These are phyloP conservation scores for Homolaphlyctis polyrhiza DNA, from an alignment of 371 early-diverging fungal genomes.

Conservation along the genomic window DNA sequence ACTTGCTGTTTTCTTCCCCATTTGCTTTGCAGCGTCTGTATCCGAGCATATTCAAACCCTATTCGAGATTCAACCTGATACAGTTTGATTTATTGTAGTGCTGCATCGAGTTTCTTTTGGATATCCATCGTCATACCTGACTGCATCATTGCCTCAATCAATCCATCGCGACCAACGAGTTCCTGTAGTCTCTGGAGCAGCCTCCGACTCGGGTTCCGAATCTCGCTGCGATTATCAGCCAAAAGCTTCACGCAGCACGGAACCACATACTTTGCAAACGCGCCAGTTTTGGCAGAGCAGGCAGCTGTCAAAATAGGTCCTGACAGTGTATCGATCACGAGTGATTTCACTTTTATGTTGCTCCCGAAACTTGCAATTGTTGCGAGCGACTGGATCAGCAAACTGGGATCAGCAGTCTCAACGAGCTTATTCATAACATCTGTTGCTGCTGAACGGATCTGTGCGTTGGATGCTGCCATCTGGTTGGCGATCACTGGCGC, in stretches of 20 bases:
- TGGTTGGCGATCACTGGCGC: constrained; percentile 7
- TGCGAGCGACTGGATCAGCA: constrained; percentile 4
- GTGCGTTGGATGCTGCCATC: not conserved
- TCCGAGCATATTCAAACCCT: too few relatives aligned
- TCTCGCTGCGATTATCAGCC: constrained; percentile 4
- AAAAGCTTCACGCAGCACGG: constrained; percentile 3
- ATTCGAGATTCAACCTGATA: too few relatives aligned
- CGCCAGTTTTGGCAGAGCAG: not conserved
- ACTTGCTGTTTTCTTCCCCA: too few relatives aligned
- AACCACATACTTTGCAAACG: constrained; percentile 4
- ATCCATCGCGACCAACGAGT: constrained; percentile 3
- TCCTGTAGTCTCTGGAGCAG: not conserved
- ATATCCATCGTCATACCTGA: not conserved
- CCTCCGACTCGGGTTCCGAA: not conserved
- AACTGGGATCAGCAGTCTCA: not conserved
- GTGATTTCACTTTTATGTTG: constrained; percentile 3
- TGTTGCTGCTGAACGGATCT: constrained; percentile 3
- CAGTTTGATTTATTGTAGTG: not conserved
- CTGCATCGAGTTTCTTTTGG: not conserved
- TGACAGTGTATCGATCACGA: not conserved
- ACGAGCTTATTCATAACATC: not conserved
- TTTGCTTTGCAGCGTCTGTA: too few relatives aligned
- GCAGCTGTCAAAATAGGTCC: not conserved
- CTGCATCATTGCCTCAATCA: constrained; percentile 1
- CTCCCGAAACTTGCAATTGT: constrained; percentile 1